Evolutionary conservation across 192 early-diverging fungal species (phyloP).

Genomic region (Coemansia sp.): DNA sequence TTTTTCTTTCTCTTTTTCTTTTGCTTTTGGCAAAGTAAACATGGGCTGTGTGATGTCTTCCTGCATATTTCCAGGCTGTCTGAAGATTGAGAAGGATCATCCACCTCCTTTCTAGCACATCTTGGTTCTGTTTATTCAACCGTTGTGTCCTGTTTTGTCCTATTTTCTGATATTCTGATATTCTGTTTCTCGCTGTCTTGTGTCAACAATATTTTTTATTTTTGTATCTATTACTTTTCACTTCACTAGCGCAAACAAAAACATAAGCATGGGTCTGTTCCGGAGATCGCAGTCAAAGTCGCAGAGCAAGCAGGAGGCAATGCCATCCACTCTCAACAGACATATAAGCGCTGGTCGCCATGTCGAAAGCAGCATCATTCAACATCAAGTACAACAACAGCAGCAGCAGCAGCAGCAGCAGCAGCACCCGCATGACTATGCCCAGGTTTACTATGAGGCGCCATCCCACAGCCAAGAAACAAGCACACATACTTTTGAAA

Average conservation of each 20-base stretch:
- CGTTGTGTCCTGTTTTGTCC: neutral
- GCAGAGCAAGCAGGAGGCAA: constrained; percentile 19
- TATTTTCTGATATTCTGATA: neutral
- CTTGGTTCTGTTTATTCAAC: neutral
- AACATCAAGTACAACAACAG: constrained; percentile 1
- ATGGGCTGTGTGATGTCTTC: neutral
- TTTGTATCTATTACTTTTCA: neutral
- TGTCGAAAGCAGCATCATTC: constrained; percentile 7
- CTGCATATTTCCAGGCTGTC: neutral
- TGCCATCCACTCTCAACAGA: constrained; percentile 16
- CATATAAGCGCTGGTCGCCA: constrained; percentile 38
- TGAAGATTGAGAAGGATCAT: neutral
- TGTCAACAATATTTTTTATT: neutral
- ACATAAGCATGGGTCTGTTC: constrained; percentile 33
- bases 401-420: constrained; percentile 12
- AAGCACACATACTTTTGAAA: neutral
- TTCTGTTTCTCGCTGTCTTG: no score
- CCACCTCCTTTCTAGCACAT: neutral
- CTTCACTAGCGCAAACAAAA: neutral
- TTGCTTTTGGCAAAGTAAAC: no score
- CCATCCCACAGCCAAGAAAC: neutral
- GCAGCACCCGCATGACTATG: neutral
- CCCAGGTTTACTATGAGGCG: constrained; percentile 4
- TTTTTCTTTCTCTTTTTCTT: neutral
- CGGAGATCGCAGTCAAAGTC: constrained; percentile 30